Percentiles rank a stretch among this genome's conserved stretches.
Conservation (phyloP, 371 early-diverging fungal species). For the Apophysomyces sp. region DNA sequence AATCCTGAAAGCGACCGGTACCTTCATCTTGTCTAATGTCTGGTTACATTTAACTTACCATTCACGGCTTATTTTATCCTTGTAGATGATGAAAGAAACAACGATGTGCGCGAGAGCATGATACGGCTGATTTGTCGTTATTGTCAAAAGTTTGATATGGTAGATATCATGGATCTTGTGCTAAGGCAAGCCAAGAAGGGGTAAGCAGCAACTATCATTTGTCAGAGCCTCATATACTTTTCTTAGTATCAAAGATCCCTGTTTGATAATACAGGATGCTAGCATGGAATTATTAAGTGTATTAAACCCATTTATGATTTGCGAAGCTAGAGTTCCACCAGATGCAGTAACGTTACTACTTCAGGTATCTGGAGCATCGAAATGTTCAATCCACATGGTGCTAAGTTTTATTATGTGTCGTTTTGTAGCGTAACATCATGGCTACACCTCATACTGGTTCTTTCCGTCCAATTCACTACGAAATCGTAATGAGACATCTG, state of each 20-base stretch:
- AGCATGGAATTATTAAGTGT: slow-evolving; percentile 20
- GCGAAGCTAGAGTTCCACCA: slow-evolving; percentile 11
- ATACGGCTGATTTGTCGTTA: slow-evolving; percentile 15
- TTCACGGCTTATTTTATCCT: neutral
- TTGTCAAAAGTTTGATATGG: slow-evolving; percentile 27
- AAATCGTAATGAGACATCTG: slow-evolving; percentile 37
- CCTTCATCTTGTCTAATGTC: neutral
- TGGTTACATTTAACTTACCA: neutral
- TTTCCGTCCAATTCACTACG: slow-evolving; percentile 48
- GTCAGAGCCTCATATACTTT: neutral
- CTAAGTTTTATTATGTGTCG: neutral
- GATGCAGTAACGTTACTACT: neutral
- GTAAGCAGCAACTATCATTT: slow-evolving; percentile 7
- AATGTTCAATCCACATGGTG: neutral
- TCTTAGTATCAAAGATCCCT: slow-evolving; percentile 25
- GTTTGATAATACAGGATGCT: slow-evolving; percentile 14
- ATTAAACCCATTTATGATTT: slow-evolving; percentile 28
- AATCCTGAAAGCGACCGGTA: slow-evolving; percentile 2
- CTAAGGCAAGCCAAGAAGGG: slow-evolving; percentile 19
- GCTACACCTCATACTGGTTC: slow-evolving; percentile 47
- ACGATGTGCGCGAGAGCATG: slow-evolving; percentile 16
- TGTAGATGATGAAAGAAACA: slow-evolving; percentile 29
- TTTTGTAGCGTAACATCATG: slow-evolving; percentile 26
- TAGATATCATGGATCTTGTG: slow-evolving; percentile 16
- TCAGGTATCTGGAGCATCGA: neutral